Base-by-base conservation (phyloP, 768 basidiomycete species). In the Melanogaster broomeanus region DNA sequence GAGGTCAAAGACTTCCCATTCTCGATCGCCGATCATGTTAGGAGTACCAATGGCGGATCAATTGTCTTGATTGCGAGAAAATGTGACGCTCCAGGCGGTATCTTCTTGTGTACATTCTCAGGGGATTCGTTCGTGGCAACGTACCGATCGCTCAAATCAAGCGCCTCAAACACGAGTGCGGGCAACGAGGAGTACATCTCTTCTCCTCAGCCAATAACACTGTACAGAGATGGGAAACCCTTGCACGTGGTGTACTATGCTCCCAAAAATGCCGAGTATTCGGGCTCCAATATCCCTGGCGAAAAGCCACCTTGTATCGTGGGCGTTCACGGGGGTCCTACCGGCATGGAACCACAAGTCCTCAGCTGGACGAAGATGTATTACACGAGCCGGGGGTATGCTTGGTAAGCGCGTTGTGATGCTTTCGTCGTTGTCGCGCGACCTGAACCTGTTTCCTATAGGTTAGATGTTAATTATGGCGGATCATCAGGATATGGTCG, bases 401-500 rank as follows among this genome's bases (percentile, higher is more conserved):
- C 77, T n/a, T 89, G 85, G 88, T 87, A 57, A 47, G 73, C 50
- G 33, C 9, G 6, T n/a, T 28, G 10, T 6, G 24, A 30, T 31
- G 7, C 18, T 10, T 11, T 15, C 19, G 19, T 19, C 31, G 34
- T 9, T 18, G n/a, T n/a, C 19, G 2, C 47, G 37, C 34, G 28
- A 34, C 34, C 28, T 48, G 21, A 51, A 9, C 16, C 9, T 35
- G 12, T 19, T 40, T 10, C 19, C 15, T 37, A 34, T 15, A 83
- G 87, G 80, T 58, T 88, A 31, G 86, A 87, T 48, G 87, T 93
- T 38, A 86, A 92, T 59, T 87, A 90, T 53, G 79, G 87, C 2
- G 91, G 90, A 1, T 88, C 86, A 0, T 81, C 81, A 5, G 84
- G 88, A 0, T 90, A 85, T 60, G 90, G 90, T 0, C 77, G 86